Percentiles rank a stretch among this genome's conserved stretches.
These are phyloP conservation scores for Puccinia novopanici DNA, from an alignment of 1,284 basidiomycete genomes.

Conservation along the genomic window DNA sequence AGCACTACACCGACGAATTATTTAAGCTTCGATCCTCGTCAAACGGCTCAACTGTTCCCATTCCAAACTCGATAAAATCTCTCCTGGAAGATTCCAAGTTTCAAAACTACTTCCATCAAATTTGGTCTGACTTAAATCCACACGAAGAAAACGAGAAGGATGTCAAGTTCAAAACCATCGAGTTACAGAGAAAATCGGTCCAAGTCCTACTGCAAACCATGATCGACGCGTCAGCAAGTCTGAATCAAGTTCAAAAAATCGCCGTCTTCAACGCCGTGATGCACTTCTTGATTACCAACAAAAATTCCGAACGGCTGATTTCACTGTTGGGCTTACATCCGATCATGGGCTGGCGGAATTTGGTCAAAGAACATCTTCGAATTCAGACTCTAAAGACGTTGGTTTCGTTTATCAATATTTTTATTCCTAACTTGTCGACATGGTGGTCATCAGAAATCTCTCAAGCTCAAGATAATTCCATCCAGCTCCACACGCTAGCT, in stretches of 20 bases:
- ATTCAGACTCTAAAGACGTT: conserved; percentile 29
- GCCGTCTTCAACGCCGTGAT: conserved; percentile 9
- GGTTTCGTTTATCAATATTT: conserved; percentile 27
- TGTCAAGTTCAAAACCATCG: background rate
- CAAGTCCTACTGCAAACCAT: conserved; percentile 4
- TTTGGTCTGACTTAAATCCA: conserved; percentile 14
- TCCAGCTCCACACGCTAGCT: background rate
- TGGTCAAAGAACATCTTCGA: conserved; percentile 30
- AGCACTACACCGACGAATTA: conserved; percentile 17
- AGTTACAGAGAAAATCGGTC: conserved; percentile 26
- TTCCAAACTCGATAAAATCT: background rate
- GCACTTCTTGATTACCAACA: conserved; percentile 9
- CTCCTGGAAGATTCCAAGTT: conserved; percentile 9
- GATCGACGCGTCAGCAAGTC: background rate
- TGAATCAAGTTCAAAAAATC: background rate
- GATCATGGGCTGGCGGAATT: conserved; percentile 44
- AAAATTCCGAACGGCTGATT: conserved; percentile 28
- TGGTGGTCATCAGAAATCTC: conserved; percentile 41
- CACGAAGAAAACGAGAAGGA: conserved; percentile 21
- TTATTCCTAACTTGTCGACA: conserved; percentile 15
- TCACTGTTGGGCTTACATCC: conserved; percentile 41
- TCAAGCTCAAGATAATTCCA: background rate
- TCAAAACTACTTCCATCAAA: conserved; percentile 22
- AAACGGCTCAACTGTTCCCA: background rate
- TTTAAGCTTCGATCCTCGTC: background rate